A percentile compares a stretch with the other conserved stretches of the same genome.
These are phyloP conservation scores for Penicillium aurantiogriseum DNA, from an alignment of 2,329 filamentous ascomycete species.

Conservation along the genomic window DNA sequence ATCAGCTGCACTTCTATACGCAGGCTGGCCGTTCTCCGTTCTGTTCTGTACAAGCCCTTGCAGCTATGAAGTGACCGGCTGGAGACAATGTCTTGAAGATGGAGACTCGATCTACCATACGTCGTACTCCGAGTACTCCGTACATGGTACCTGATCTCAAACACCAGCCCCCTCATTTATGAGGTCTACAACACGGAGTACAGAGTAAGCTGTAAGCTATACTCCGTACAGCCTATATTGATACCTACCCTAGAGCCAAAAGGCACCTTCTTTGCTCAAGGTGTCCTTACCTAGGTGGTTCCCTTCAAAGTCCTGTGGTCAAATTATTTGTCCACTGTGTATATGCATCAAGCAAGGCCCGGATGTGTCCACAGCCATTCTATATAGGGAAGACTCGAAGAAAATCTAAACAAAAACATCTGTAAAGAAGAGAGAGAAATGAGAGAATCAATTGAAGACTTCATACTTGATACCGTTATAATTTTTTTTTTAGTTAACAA, in stretches of 20 bases:
- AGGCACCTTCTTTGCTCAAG: neutral
- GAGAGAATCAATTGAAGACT: neutral
- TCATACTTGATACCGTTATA: neutral
- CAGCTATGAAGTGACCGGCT: conserved; percentile 7
- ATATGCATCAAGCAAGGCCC: conserved; percentile 25
- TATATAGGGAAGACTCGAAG: conserved; percentile 17
- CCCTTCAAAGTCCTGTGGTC: neutral
- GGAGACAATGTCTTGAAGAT: conserved; percentile 4
- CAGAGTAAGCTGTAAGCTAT: neutral
- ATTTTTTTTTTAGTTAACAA: conserved; percentile 15
- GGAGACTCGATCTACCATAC: conserved; percentile 8
- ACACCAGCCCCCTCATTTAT: conserved; percentile 4
- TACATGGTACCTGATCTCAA: conserved; percentile 2
- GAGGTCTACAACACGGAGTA: neutral
- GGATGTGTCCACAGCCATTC: conserved; percentile 8
- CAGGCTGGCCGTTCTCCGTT: neutral
- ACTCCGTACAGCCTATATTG: neutral
- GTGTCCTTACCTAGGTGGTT: conserved; percentile 3
- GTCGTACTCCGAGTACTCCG: neutral
- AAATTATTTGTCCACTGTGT: conserved; percentile 7
- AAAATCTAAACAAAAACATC: conserved; percentile 25
- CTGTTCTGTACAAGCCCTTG: conserved; percentile 12
- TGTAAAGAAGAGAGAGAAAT: neutral
- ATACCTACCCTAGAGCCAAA: neutral
- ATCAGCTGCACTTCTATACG: conserved; percentile 3